phyloP scores from a whole-genome alignment of 2,329 filamentous ascomycete species.

The Diaporthe sp. region DNA sequence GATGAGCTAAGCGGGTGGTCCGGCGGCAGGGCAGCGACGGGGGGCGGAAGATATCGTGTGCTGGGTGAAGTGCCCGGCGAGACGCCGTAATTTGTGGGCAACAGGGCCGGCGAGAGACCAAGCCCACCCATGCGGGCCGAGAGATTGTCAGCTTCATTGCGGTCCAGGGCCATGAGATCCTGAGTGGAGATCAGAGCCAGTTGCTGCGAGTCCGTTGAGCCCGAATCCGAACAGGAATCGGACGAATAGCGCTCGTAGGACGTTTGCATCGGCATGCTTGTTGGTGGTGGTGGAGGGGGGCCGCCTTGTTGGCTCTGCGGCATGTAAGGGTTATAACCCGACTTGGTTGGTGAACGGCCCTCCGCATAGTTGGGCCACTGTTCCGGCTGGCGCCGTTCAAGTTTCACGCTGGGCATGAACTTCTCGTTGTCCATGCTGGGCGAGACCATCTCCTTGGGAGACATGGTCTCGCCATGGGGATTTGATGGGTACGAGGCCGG shows the following conservation, averaged over 20 bases:
- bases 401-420: conserved; percentile 56
- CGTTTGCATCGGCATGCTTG: conserved; percentile 43
- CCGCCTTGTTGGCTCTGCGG: conserved; percentile 40
- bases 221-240: conserved; percentile 53
- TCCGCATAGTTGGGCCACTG: conserved; percentile 32
- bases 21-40: conserved; percentile 46
- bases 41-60: conserved; percentile 51
- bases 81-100: conserved; percentile 52
- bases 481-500: conserved; percentile 43
- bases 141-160: conserved; percentile 54
- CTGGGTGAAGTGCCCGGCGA: conserved; percentile 54
- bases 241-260: conserved; percentile 56
- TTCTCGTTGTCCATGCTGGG: conserved; percentile 57
- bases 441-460: conserved; percentile 55
- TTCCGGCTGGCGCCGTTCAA: conserved; percentile 53
- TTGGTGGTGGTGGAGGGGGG: conserved; percentile 19
- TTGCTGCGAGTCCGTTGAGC: conserved; percentile 50
- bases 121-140: conserved; percentile 58
- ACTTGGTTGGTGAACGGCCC: conserved; percentile 37
- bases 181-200: conserved; percentile 67
- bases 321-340: conserved; percentile 35
- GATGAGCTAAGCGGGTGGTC: conserved; percentile 53
- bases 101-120: conserved; percentile 54
- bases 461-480: conserved; percentile 44
- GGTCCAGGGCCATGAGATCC: conserved; percentile 66